A percentile compares a stretch with the other conserved stretches of the same genome.
Conservation (phyloP, 305 asterid species). For the Rubia occidens region DNA sequence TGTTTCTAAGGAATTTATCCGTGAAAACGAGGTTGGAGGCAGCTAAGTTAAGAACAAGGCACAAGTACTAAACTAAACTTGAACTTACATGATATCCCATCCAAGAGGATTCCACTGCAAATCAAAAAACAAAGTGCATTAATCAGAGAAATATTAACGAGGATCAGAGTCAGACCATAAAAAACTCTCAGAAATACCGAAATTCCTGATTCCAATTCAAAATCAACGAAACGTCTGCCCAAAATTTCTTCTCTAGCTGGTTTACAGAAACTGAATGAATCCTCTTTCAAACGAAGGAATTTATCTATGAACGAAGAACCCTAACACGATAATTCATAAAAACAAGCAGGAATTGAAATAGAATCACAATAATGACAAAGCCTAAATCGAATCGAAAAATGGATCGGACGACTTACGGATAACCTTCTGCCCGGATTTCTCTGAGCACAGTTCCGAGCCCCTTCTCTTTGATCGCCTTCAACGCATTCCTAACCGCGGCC, state of each 20-base stretch:
- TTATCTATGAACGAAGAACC: not conserved
- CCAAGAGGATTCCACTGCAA: conserved; percentile 63
- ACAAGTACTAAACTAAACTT: not conserved
- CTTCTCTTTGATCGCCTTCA: conserved; percentile 60
- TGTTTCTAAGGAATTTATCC: not conserved
- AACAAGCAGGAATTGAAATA: not conserved
- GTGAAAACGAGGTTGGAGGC: not conserved
- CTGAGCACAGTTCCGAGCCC: conserved; percentile 57
- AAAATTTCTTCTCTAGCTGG: not conserved
- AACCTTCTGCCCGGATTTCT: conserved; percentile 76
- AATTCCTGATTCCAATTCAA: not conserved
- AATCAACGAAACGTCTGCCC: not conserved
- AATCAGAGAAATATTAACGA: not conserved
- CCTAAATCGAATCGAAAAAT: not conserved
- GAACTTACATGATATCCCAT: conserved; percentile 92
- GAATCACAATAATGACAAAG: not conserved
- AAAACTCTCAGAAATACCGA: not conserved
- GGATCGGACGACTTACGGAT: conserved; percentile 33
- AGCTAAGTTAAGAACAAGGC: not conserved
- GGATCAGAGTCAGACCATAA: not conserved
- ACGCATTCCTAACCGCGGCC: conserved; percentile 49
- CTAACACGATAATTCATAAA: not conserved
- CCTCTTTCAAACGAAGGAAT: not conserved
- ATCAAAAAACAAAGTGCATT: conserved; percentile 7
- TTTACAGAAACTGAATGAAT: not conserved